Percentiles rank a stretch among this genome's conserved stretches.
These are phyloP conservation scores for Dipteronia dyeriana DNA, from an alignment of 345 rosid species.

Conservation along the genomic window DNA sequence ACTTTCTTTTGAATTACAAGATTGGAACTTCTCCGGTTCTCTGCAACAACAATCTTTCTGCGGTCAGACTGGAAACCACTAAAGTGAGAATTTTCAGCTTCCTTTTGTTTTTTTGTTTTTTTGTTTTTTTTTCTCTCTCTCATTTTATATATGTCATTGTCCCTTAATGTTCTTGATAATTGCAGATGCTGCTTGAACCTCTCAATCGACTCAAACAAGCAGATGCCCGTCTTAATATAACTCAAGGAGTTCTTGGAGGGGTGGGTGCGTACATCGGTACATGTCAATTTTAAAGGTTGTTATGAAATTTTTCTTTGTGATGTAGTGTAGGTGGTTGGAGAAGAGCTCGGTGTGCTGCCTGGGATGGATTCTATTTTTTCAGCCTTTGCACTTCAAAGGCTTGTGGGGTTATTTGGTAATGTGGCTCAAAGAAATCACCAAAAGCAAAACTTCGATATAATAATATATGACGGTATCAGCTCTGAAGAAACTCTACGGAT, in stretches of 20 bases:
- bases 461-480: constrained; percentile 72
- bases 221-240: constrained; percentile 69
- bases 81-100: constrained; percentile 45
- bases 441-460: constrained; percentile 50
- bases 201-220: constrained; percentile 75
- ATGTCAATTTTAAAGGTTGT: constrained; percentile 8
- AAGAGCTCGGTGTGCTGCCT: constrained; percentile 96
- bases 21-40: constrained; percentile 62
- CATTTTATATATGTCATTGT: neutral
- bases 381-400: constrained; percentile 54
- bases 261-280: constrained; percentile 56
- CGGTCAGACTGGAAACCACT: constrained; percentile 73
- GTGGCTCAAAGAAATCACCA: constrained; percentile 39
- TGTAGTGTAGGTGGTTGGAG: constrained; percentile 78
- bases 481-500: constrained; percentile 74
- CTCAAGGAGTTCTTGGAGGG: constrained; percentile 94
- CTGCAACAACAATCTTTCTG: constrained; percentile 65
- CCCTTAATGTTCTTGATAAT: constrained; percentile 15
- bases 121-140: neutral
- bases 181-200: constrained; percentile 88
- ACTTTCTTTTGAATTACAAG: constrained; percentile 69
- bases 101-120: constrained; percentile 1
- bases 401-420: constrained; percentile 54
- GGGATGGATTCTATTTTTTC: constrained; percentile 90
- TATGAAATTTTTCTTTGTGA: constrained; percentile 13